A percentile compares a stretch with the other conserved stretches of the same genome.
These are phyloP conservation scores for Cyberlindnera suaveolens DNA, from an alignment of 805 yeast genomes.

Conservation along the genomic window DNA sequence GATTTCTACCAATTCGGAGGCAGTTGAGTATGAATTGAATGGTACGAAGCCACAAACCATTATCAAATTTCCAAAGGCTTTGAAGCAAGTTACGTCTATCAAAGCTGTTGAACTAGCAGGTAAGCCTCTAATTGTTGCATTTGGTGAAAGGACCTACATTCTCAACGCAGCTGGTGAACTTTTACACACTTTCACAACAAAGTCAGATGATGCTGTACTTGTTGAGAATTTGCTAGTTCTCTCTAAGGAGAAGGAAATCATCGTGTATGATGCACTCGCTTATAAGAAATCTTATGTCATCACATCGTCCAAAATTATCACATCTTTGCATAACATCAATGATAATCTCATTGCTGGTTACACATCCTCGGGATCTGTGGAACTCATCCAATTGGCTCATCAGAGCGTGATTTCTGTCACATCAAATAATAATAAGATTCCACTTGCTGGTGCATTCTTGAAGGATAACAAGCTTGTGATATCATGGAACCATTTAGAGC, in stretches of 20 bases:
- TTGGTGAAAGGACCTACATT: conserved; percentile 1
- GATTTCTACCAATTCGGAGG: conserved; percentile 22
- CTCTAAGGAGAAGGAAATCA: background rate
- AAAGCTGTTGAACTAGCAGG: background rate
- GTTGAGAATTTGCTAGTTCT: conserved; percentile 4
- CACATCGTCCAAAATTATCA: background rate
- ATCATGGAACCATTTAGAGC: conserved; percentile 35
- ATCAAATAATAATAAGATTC: conserved; percentile 22
- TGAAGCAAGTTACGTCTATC: conserved; percentile 3
- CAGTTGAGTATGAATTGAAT: conserved; percentile 13
- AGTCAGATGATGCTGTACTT: conserved; percentile 1
- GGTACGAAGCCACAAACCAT: conserved; percentile 9
- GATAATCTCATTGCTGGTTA: conserved; percentile 17
- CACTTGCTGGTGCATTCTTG: conserved; percentile 22
- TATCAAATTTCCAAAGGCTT: conserved; percentile 11
- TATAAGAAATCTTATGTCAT: background rate
- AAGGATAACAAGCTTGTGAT: conserved; percentile 19
- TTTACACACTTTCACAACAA: background rate
- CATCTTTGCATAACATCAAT: background rate
- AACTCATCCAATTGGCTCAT: conserved; percentile 7
- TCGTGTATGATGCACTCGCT: background rate
- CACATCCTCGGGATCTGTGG: conserved; percentile 28
- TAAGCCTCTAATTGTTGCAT: background rate
- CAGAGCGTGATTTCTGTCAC: background rate
- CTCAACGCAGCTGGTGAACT: background rate